Evolutionary conservation across 192 early-diverging fungal genomes (phyloP), one percentile per base, ranked within the genome.

Genomic region (Endogone sp.): DNA sequence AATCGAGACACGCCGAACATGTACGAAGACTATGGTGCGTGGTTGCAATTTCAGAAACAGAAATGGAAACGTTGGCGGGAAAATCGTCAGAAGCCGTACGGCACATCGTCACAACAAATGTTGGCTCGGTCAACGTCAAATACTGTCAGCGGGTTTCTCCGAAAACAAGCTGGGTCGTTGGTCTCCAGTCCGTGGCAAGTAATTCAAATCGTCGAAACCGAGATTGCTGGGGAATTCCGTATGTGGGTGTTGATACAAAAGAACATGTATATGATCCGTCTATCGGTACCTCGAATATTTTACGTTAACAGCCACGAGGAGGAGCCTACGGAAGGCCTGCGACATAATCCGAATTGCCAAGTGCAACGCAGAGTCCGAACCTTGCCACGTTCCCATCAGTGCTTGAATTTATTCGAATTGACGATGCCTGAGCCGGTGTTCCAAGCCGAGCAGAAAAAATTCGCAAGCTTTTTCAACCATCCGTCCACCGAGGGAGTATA

Each of bases 401-500:
- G 84, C 37, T 59, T 84, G 49, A 82, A 93, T 64, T 78, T 97
- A 25, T 99, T 93, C 78, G 85, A 88, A 75, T 84, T 95, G 69
- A 79, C 74, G 27, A 94, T 97, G 94, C 57, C 85, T 20, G 97
- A 99, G 76, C 62, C 71, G 4, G 84, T 89, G 20, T 99, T 88
- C 76, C 85, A 82, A 21, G 81, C 83, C 54, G 86, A 95, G 71
- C 76, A 81, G 20, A 88, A 87, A 66, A 83, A 91, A 68, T 90
- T 95, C 78, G 74, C 87, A 10, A 82, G 84, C 22, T 85, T 97
- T 62, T 94, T 97, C 66, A 93, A 88, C 67, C 90, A 96, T 75
- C 90, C 94, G 25, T 81, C 88, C 27, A 89, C 95, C 29, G 93
- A 92, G 65, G 97, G 96, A 37, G 93, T 97, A 6, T 99, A 99